Evolutionary conservation across 441 rosid genomes (phyloP).

Genomic region (Viola pubescens): DNA sequence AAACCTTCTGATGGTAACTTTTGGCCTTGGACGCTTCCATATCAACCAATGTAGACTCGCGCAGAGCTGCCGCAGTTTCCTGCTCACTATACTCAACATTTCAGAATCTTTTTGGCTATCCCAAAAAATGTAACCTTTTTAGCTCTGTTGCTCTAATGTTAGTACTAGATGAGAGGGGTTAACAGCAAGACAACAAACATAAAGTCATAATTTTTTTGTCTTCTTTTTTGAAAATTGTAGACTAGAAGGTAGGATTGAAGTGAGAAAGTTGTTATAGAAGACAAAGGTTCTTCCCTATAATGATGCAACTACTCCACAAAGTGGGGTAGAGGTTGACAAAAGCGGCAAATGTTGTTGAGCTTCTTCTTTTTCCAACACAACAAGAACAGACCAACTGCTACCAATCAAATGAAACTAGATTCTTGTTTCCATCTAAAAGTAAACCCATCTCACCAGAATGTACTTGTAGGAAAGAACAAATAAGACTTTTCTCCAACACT

Average conservation of each 20-base stretch:
- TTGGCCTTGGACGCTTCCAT: slow-evolving; percentile 46
- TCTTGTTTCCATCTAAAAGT: slow-evolving; percentile 6
- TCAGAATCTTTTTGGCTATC: slow-evolving; percentile 13
- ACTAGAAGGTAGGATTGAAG: slow-evolving; percentile 11
- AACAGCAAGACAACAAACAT: slow-evolving; percentile 5
- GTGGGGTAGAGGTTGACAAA: slow-evolving; percentile 37
- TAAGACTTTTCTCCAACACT: slow-evolving; percentile 21
- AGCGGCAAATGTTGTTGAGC: slow-evolving; percentile 38
- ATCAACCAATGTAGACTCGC: slow-evolving; percentile 49
- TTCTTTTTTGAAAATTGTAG: neutral
- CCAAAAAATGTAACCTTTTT: too few relatives aligned
- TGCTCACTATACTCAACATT: slow-evolving; percentile 40
- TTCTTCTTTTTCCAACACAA: slow-evolving; percentile 36
- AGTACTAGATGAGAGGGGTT: slow-evolving; percentile 6
- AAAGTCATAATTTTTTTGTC: too few relatives aligned
- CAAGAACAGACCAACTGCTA: slow-evolving; percentile 40
- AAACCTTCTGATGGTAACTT: slow-evolving; percentile 47
- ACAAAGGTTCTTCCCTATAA: slow-evolving; percentile 10
- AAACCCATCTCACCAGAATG: slow-evolving; percentile 3
- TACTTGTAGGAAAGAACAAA: slow-evolving; percentile 12
- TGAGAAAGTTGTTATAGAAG: slow-evolving; percentile 20
- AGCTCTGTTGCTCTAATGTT: too few relatives aligned
- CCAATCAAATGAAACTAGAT: slow-evolving; percentile 22
- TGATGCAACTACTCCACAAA: slow-evolving; percentile 36
- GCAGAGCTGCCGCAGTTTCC: slow-evolving; percentile 42